phyloP scores from a whole-genome alignment of 225 moss, liverwort and hornwort genomes.

The Rhytidiadelphus loreus region DNA sequence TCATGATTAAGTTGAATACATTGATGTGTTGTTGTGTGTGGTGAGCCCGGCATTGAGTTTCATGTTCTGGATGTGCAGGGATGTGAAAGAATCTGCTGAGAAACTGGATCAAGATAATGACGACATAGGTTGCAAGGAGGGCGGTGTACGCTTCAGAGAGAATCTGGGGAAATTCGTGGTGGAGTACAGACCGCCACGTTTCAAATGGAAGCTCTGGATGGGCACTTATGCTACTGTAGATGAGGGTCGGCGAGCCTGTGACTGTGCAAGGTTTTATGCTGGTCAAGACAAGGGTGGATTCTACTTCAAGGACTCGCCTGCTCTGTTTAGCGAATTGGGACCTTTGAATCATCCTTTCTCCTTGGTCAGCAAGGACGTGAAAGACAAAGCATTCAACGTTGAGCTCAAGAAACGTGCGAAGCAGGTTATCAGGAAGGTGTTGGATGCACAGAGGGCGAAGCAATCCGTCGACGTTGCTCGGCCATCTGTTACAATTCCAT shows the following conservation, averaged over 20 bases:
- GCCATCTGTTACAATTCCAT: constrained; percentile 1
- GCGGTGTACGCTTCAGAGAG: constrained; percentile 38
- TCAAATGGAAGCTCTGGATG: constrained; percentile 60
- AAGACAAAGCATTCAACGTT: constrained; percentile 29
- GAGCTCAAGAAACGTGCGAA: constrained; percentile 52
- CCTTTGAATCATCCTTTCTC: constrained; percentile 28
- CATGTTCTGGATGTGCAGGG: constrained; percentile 5
- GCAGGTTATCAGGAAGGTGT: constrained; percentile 19
- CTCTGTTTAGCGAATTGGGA: constrained; percentile 21
- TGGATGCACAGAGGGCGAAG: constrained; percentile 15
- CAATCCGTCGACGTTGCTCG: constrained; percentile 1
- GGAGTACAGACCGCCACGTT: constrained; percentile 41
- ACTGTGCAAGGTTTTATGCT: constrained; percentile 46
- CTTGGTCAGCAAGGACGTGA: constrained; percentile 27
- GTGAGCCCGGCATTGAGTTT: not conserved
- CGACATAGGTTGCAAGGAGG: constrained; percentile 23
- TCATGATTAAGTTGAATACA: not conserved
- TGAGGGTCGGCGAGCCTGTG: constrained; percentile 41
- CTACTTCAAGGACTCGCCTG: constrained; percentile 46
- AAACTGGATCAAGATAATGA: constrained; percentile 15
- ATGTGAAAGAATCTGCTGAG: not conserved
- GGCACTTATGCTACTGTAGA: constrained; percentile 32
- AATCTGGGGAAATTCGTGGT: constrained; percentile 40
- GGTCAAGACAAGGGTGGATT: constrained; percentile 46
- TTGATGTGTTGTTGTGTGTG: not conserved